These are phyloP conservation scores for Amanita fuliginea DNA, from an alignment of 768 basidiomycete species.

Conservation along the genomic window DNA sequence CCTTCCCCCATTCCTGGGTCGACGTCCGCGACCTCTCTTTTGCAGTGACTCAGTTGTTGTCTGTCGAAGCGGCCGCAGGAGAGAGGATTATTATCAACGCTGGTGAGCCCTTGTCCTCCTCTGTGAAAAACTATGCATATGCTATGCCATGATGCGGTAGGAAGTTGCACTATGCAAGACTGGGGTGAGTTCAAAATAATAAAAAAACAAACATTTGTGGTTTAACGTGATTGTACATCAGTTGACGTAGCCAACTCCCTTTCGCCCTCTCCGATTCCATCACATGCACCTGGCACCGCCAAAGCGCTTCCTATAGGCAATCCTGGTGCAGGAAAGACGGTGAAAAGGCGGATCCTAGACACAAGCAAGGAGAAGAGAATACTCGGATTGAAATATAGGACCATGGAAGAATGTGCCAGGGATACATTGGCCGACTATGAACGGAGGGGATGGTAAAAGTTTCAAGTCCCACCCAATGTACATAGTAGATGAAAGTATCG, in stretches of 20 bases:
- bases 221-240: constrained; percentile 4
- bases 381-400: not conserved
- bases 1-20: constrained; percentile 14
- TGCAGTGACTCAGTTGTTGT: constrained; percentile 39
- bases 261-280: constrained; percentile 14
- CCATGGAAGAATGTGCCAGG: constrained; percentile 8
- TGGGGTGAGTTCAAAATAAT: constrained; percentile 17
- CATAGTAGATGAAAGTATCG: too few relatives aligned
- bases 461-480: too few relatives aligned
- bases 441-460: too few relatives aligned
- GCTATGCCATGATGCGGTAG: constrained; percentile 2
- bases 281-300: not conserved
- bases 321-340: not conserved
- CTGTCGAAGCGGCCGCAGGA: constrained; percentile 27
- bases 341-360: not conserved
- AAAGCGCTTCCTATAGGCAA: constrained; percentile 16
- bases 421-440: too few relatives aligned
- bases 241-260: constrained; percentile 25
- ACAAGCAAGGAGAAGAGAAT: not conserved
- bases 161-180: constrained; percentile 22
- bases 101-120: not conserved
- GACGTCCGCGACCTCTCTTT: constrained; percentile 44
- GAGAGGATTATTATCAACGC: constrained; percentile 41
- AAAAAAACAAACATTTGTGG: too few relatives aligned
- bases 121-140: not conserved